A percentile compares a stretch with the other conserved stretches of the same genome.
Evolutionary conservation across 75 land plant genomes (phyloP).

Genomic region (Adiantum capillusveneris): DNA sequence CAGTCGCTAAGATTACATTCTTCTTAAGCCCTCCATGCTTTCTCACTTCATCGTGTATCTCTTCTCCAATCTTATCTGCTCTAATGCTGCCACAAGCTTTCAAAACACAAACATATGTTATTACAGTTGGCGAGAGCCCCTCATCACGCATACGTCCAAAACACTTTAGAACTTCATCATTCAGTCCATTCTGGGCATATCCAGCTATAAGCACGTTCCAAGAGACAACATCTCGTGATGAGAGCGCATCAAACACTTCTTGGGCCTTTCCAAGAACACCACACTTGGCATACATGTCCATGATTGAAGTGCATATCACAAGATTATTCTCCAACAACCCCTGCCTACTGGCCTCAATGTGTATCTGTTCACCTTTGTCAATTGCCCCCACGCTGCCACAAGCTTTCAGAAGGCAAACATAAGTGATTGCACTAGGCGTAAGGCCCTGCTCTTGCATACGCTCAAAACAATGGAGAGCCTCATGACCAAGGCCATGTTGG

Average conservation of each 20-base stretch:
- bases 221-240: conserved; percentile 10
- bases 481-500: too few species aligned
- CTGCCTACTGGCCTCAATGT: background rate
- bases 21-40: conserved; percentile 9
- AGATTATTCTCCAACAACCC: background rate
- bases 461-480: too few species aligned
- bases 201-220: conserved; percentile 28
- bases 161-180: conserved; percentile 13
- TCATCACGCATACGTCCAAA: conserved; percentile 16
- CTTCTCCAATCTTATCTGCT: conserved; percentile 8
- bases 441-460: too few species aligned
- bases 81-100: conserved; percentile 22
- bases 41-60: conserved; percentile 7
- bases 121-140: conserved; percentile 15
- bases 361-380: background rate
- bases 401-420: too few species aligned
- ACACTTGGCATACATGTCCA: conserved; percentile 12
- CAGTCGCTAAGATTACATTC: conserved; percentile 13
- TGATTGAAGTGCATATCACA: conserved; percentile 6
- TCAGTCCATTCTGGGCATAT: conserved; percentile 12
- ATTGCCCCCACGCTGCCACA: too few species aligned
- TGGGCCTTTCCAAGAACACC: conserved; percentile 6
- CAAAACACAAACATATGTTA: conserved; percentile 13
- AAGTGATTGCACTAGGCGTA: too few species aligned
- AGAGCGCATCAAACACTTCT: conserved; percentile 12